phyloP scores from a whole-genome alignment of 2,329 filamentous ascomycete species.

The Stemphylium beticola region DNA sequence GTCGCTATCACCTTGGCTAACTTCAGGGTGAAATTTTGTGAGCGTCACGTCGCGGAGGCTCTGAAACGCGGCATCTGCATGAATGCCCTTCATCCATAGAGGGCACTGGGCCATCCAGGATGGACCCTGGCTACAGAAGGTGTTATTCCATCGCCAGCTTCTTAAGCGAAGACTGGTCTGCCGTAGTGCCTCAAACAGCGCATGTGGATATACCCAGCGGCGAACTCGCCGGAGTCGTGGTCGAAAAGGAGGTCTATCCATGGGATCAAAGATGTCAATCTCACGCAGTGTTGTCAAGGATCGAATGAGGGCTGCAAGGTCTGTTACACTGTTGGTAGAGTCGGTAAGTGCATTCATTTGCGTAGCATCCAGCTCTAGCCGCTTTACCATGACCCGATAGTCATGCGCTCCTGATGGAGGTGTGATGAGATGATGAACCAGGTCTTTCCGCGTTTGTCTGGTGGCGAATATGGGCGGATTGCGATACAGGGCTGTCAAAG shows the following conservation, averaged over 20 bases:
- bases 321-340: constrained; percentile 60
- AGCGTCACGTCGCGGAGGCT: constrained; percentile 43
- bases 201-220: constrained; percentile 72
- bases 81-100: constrained; percentile 52
- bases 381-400: constrained; percentile 74
- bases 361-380: constrained; percentile 71
- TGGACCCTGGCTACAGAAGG: constrained; percentile 48
- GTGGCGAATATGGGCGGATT: constrained; percentile 68
- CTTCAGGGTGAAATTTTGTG: constrained; percentile 42
- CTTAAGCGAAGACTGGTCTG: constrained; percentile 54
- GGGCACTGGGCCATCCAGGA: constrained; percentile 4
- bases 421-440: constrained; percentile 62
- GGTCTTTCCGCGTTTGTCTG: constrained; percentile 52
- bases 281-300: constrained; percentile 70
- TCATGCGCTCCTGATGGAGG: constrained; percentile 54
- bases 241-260: constrained; percentile 71
- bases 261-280: constrained; percentile 73
- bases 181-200: constrained; percentile 69
- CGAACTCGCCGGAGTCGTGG: constrained; percentile 57
- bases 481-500: constrained; percentile 73
- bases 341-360: constrained; percentile 62
- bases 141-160: constrained; percentile 64
- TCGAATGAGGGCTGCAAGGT: constrained; percentile 65
- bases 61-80: constrained; percentile 53
- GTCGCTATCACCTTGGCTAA: constrained; percentile 18